Percentiles rank a stretch among this genome's conserved stretches.
Evolutionary conservation across 2,329 filamentous ascomycete genomes (phyloP).

Genomic region (Akanthomyces uredinophilus): DNA sequence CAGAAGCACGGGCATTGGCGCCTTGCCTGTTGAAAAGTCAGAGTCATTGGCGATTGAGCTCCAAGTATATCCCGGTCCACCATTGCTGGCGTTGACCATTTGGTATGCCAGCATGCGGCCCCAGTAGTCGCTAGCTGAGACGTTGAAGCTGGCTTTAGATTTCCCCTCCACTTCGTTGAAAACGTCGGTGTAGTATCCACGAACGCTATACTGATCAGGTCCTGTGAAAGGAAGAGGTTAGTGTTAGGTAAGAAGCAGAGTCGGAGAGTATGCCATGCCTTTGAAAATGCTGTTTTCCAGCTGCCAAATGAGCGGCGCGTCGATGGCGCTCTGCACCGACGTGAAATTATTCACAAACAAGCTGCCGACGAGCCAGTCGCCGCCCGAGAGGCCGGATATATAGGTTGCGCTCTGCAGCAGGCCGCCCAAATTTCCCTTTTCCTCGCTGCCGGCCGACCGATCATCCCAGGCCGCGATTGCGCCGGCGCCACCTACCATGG

Average conservation of each 20-base stretch:
- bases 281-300: constrained; percentile 32
- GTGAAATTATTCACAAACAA: constrained; percentile 74
- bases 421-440: constrained; percentile 67
- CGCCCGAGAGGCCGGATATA: constrained; percentile 73
- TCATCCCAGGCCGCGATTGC: constrained; percentile 73
- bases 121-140: constrained; percentile 76
- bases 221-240: constrained; percentile 29
- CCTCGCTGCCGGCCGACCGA: constrained; percentile 48
- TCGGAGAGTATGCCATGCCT: constrained; percentile 23
- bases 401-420: constrained; percentile 79
- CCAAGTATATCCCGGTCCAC: constrained; percentile 71
- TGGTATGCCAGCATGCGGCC: constrained; percentile 72
- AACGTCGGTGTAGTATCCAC: constrained; percentile 57
- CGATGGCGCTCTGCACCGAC: constrained; percentile 42
- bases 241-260: constrained; percentile 3
- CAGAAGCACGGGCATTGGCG: constrained; percentile 70
- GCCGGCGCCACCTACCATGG: constrained; percentile 77
- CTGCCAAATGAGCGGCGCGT: constrained; percentile 29
- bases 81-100: constrained; percentile 65
- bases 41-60: constrained; percentile 55
- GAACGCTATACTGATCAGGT: constrained; percentile 23
- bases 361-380: constrained; percentile 71
- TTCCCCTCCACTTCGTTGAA: constrained; percentile 56
- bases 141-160: constrained; percentile 52
- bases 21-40: constrained; percentile 57